Percentiles rank a stretch among this genome's conserved stretches.
These are phyloP conservation scores for Oryza nivara DNA, from an alignment of 176 grass and related monocot genomes.

Conservation along the genomic window DNA sequence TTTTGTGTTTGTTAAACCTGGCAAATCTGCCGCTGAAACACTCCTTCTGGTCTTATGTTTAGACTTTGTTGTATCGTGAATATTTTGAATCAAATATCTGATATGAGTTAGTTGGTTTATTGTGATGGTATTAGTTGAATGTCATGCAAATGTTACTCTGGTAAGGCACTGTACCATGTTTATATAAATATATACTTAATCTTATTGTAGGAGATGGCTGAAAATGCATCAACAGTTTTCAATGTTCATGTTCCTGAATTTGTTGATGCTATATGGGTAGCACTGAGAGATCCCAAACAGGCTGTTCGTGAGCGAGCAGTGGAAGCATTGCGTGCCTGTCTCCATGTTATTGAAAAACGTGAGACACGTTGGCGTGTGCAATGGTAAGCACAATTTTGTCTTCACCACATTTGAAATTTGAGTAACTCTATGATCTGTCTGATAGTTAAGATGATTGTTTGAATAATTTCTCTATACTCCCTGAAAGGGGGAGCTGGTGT, in stretches of 20 bases:
- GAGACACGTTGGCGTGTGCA: conserved; percentile 99
- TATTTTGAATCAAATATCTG: background rate
- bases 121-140: conserved; percentile 29
- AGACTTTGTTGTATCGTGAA: background rate
- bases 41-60: conserved; percentile 10
- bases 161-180: background rate
- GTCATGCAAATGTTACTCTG: conserved; percentile 1
- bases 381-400: conserved; percentile 64
- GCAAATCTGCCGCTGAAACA: background rate
- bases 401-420: background rate
- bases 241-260: conserved; percentile 99
- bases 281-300: conserved; percentile 81
- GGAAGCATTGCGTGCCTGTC: conserved; percentile 91
- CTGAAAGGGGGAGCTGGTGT: background rate
- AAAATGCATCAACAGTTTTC: conserved; percentile 97
- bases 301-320: conserved; percentile 88
- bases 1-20: background rate
- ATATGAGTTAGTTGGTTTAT: background rate
- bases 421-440: conserved; percentile 3
- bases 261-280: conserved; percentile 99
- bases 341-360: conserved; percentile 95
- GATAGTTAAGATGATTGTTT: conserved; percentile 11
- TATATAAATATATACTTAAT: conserved; percentile 23
- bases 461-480: background rate
- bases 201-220: conserved; percentile 86